A percentile compares a stretch with the other conserved stretches of the same genome.
phyloP scores from a whole-genome alignment of 2,329 filamentous ascomycete genomes.

The Myriosclerotinia scirpicola region DNA sequence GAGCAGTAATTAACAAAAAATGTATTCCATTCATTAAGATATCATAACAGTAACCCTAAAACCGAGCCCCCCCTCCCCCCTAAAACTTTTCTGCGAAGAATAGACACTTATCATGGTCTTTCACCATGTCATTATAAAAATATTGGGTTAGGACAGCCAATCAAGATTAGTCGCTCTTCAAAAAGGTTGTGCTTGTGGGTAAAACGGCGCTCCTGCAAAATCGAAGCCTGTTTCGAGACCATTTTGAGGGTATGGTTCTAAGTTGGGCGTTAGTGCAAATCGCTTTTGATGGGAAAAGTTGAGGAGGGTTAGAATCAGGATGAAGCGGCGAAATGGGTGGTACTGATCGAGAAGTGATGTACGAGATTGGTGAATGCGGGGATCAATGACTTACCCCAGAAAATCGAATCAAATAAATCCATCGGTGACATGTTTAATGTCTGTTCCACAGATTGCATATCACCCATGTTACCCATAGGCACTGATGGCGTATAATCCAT shows the following conservation, averaged over 20 bases:
- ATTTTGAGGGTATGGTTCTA: constrained; percentile 22
- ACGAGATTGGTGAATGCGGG: not conserved
- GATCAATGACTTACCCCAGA: constrained; percentile 55
- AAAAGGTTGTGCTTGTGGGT: constrained; percentile 14
- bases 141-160: not conserved
- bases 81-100: not conserved
- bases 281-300: not conserved
- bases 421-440: constrained; percentile 63
- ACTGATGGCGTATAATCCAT: constrained; percentile 44
- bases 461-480: constrained; percentile 39
- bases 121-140: constrained; percentile 2
- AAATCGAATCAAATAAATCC: constrained; percentile 68
- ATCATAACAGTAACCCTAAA: not conserved
- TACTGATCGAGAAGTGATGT: not conserved
- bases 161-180: not conserved
- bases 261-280: not conserved
- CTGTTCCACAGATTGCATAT: constrained; percentile 53
- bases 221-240: constrained; percentile 22
- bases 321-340: too few species aligned
- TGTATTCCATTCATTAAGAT: not conserved
- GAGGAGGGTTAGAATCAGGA: not conserved
- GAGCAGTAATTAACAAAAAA: not conserved
- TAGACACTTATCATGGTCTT: not conserved
- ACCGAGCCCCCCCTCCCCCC: not conserved
- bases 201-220: constrained; percentile 17